Evolutionary conservation across 2,329 filamentous ascomycete species (phyloP), one percentile per base, ranked within the genome.

Genomic region (Trichophyton mentagrophytes): DNA sequence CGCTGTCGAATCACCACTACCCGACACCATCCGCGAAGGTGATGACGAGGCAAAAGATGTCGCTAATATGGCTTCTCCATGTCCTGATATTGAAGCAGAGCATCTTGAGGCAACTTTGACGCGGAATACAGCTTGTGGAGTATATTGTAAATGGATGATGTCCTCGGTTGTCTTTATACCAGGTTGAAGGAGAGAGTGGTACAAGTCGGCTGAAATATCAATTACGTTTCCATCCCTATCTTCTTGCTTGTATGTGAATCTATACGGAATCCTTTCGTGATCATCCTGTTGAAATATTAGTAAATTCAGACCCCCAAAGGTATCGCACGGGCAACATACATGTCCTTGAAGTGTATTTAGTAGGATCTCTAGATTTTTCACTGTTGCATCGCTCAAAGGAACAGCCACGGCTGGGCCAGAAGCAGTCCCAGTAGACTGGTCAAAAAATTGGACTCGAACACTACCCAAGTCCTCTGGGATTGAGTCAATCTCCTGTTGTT

Each of bases 21-120:
- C 93, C 1, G 89, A 96, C 0, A 90, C 91, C 73, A 96, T 81
- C 62, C 86, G 81, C 9, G 85, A 84, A 27, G 88, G 92, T 5
- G 82, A 85, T 42, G 82, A 81, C 0, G 92, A 92, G 0, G 88
- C 93, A 73, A 96, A 97, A 44, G 91, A 85, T 1, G 88, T 86
- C 33, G 88, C 83, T 22, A 97, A 79, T 66, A 97, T 97, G 2
- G 91, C 86, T 72, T 96, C 88, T 44, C 90, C 91, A 73, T 99
- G 93, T 11, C 93, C 93, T 2, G 87, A 85, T 65, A 97, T 95
- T 60, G 85, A 85, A 63, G 91, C 88, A 5, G 91, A 88, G 76
- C 93, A 92, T 73, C 93, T 83, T 57, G 91, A 92, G 47, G 96
- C 90, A 9, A 90, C 88, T 68, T 93, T 90, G 25, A 97, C 93